Evolutionary conservation across 1,284 basidiomycete genomes (phyloP), one percentile per base, ranked within the genome.

Genomic region (Melampsora abietis-canadensis): DNA sequence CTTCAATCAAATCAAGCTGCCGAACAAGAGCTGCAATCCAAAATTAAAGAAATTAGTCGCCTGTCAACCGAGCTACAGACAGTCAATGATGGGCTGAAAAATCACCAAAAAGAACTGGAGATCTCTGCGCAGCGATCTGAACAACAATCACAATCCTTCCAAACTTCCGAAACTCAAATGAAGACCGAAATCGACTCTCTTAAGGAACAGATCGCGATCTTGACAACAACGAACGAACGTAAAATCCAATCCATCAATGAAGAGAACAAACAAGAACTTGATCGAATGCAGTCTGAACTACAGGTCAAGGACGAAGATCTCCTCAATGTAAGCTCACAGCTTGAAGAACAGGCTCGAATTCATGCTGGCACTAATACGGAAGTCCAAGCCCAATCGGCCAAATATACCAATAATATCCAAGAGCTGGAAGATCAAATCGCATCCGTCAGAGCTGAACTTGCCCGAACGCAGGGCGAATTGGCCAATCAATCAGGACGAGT

Each of bases 41-140:
- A 24, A 54, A 51, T 21, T 15, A 59, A 74, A 44, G 63, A 74
- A 37, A 48, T 74, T 30, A 24, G 65, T 21, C 48, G 46, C 10
- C 63, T 74, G 27, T 27, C 54, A 57, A 24, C 54, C 21, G 54
- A 57, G 51, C 64, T 30, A 30, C 34, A 19, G 15, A 34, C 54
- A 19, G 64, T 66, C 17, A n/a, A 46, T 30, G 31, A 48, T 46
- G 30, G 44, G 21, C 12, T 44, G 19, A 48, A 46, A 37, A 54
- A 59, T 48, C 54, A 66, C 60, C 70, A 74, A 37, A 14, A 17
- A 3, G 40, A 14, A 44, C 48, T 74, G 12, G 40, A 65, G 8
- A 34, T 27, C 30, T 54, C 40, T 27, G 14, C 24, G 12, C 47
- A 27, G 54, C 54, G 54, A 21, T 57, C 21, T 57, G 54, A 57